Evolutionary conservation across 169 alveolate species (phyloP).

Genomic region (Plasmodium malariae): DNA sequence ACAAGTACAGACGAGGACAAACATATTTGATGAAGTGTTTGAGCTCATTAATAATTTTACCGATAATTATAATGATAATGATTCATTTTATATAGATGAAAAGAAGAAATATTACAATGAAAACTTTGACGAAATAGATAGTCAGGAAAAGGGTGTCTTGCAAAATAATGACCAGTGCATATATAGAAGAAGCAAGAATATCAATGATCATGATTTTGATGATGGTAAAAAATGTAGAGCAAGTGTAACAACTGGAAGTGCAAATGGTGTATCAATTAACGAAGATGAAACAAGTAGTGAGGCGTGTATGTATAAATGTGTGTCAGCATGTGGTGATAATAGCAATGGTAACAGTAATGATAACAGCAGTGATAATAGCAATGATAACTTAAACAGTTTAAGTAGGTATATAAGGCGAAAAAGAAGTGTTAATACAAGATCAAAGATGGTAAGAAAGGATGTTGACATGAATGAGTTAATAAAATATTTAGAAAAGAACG

Average conservation of each 20-base stretch:
- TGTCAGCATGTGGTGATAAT: not conserved
- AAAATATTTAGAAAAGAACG: constrained; percentile 57
- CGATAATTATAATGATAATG: constrained; percentile 3
- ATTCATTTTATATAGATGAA: not conserved
- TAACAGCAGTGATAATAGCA: not conserved
- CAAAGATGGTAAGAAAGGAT: constrained; percentile 1
- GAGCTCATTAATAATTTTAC: constrained; percentile 37
- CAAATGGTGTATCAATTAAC: too few relatives aligned
- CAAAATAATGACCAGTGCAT: too few relatives aligned
- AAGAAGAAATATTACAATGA: not conserved
- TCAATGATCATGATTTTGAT: not conserved
- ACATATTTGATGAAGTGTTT: constrained; percentile 60
- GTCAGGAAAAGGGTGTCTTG: not conserved
- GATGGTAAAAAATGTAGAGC: not conserved
- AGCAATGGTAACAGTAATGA: not conserved
- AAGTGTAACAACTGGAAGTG: not conserved
- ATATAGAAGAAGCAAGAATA: not conserved
- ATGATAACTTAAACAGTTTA: not conserved
- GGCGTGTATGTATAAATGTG: not conserved
- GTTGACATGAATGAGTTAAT: constrained; percentile 11
- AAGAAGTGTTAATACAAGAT: not conserved
- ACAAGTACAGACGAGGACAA: constrained; percentile 17
- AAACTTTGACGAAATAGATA: not conserved
- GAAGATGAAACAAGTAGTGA: too few relatives aligned
- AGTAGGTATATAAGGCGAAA: not conserved